Base-by-base conservation (phyloP, 345 rosid genomes). In the Gossypium stocksii region DNA sequence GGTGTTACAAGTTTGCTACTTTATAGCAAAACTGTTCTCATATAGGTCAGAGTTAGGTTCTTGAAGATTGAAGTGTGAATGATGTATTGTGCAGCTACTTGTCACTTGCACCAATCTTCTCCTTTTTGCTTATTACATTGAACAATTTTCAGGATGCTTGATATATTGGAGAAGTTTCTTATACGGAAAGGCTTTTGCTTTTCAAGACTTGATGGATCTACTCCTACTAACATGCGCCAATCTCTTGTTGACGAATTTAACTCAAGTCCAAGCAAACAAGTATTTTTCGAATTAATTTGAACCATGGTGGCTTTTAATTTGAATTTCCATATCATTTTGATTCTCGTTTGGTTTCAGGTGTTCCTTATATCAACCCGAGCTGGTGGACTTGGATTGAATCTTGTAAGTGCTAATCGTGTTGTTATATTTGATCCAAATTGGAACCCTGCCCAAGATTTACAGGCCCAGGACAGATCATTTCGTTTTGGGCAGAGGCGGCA, bases 351-450 rank as follows among this genome's bases (percentile, higher is more conserved):
- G 72, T 63, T 38, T 70, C 15, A 94, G 98, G 98, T 92, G 45
- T 92, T 94, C 87, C 87, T 92, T n/a, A 94, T 94, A 87, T 94
- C 98, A 66, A 91, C 98, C 76, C 87, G 97, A 84, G 98, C 98
- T 76, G 98, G 98, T 79, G 98, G 98, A 70, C 93, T 95, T 71
- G 99, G 99, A 65, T 85, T 95, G 83, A 95, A 95, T 89, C 99
- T 93, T 74, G 98, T 90, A 60, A 91, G 97, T 29, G 99, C 98
- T 4, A 93, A 95, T 78, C 93, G 97, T 3, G 98, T 93, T 75
- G 96, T 95, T 64, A 90, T 95, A 84, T 95, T 95, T 76, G 97
- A 94, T 77, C 98, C 98, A 62, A 95, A 90, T 73, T 95, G 99
- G 98, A 95, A 91, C 82, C 99, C 98, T 1, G 91, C 98, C 19